Evolutionary conservation across 2,329 filamentous ascomycete species (phyloP), one percentile per base, ranked within the genome.

Genomic region (Colletotrichum kahawae): DNA sequence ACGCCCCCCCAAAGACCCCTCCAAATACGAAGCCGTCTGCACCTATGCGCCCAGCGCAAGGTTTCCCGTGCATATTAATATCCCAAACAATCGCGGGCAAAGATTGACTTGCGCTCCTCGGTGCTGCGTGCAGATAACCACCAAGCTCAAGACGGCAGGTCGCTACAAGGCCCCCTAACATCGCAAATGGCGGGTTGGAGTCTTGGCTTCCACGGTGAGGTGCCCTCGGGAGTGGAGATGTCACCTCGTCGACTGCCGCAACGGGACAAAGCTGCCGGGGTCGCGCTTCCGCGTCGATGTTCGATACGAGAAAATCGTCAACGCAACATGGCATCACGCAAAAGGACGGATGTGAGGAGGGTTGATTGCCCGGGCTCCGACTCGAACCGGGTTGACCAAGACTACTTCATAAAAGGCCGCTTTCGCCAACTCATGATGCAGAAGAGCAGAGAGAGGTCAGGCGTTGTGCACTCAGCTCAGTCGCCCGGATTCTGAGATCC

Each of bases 121-220:
- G 43, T 66, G 24, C 43, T 60, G 12, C 57, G 54, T 24, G 13
- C 18, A 34, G 63, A 24, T 34, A 36, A 51, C n/a, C 43, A 51
- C 72, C 72, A 75, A 48, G 38, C 68, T 67, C 54, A 75, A 75
- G 68, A 71, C 3, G 72, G 72, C 72, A 75, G 72, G 72, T 75
- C 72, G 62, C 8, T 69, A 56, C 36, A 57, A 48, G 31, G 56
- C 12, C 27, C 56, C 7, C 7, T 48, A 14, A 57, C 13, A 29
- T 63, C 34, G 24, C 60, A 63, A 63, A 63, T 63, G 60, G 60
- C 60, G 60, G 60, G 33, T 38, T 60, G 27, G 18, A n/a, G 57
- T 33, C 68, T 75, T 71, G 68, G 72, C 68, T 63, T 34, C 29
- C 21, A 62, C 38, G 60, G 34, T 57, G 38, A 71, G 67, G 72